These are phyloP conservation scores for Cladorrhinum samala DNA, from an alignment of 495 filamentous ascomycete species.

Conservation along the genomic window DNA sequence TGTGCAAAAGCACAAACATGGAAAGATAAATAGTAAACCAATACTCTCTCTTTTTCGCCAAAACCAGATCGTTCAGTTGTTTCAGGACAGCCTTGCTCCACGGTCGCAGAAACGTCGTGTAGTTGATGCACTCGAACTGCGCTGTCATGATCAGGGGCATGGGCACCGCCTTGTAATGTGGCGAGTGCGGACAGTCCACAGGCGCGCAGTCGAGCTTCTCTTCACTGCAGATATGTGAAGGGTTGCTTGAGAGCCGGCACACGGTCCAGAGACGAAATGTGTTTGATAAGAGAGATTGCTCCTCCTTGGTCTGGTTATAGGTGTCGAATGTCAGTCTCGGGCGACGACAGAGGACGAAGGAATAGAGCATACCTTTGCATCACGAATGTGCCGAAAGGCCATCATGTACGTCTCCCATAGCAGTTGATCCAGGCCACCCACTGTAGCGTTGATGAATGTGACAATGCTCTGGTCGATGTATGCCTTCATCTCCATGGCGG, in stretches of 20 bases:
- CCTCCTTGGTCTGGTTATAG: slow-evolving; percentile 13
- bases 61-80: slow-evolving; percentile 23
- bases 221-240: slow-evolving; percentile 18
- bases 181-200: slow-evolving; percentile 8
- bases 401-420: slow-evolving; percentile 21
- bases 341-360: not conserved
- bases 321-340: not conserved
- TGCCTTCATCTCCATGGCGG: slow-evolving; percentile 16
- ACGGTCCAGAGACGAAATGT: slow-evolving; percentile 23
- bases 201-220: slow-evolving; percentile 18
- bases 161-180: slow-evolving; percentile 12
- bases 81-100: slow-evolving; percentile 23
- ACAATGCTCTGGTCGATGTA: slow-evolving; percentile 18
- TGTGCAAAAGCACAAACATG: slow-evolving; percentile 26
- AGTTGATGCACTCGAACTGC: slow-evolving; percentile 27
- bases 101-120: slow-evolving; percentile 20
- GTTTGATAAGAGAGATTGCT: slow-evolving; percentile 18
- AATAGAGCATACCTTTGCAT: slow-evolving; percentile 14
- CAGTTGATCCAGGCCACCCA: slow-evolving; percentile 15
- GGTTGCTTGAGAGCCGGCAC: slow-evolving; percentile 23
- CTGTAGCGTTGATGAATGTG: slow-evolving; percentile 11
- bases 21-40: slow-evolving; percentile 26
- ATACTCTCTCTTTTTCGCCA: slow-evolving; percentile 23
- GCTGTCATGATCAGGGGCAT: slow-evolving; percentile 26
- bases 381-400: slow-evolving; percentile 18